Percentiles rank a stretch among this genome's conserved stretches.
Evolutionary conservation across 495 filamentous ascomycete genomes (phyloP).

Genomic region (Wilcoxina mikolae): DNA sequence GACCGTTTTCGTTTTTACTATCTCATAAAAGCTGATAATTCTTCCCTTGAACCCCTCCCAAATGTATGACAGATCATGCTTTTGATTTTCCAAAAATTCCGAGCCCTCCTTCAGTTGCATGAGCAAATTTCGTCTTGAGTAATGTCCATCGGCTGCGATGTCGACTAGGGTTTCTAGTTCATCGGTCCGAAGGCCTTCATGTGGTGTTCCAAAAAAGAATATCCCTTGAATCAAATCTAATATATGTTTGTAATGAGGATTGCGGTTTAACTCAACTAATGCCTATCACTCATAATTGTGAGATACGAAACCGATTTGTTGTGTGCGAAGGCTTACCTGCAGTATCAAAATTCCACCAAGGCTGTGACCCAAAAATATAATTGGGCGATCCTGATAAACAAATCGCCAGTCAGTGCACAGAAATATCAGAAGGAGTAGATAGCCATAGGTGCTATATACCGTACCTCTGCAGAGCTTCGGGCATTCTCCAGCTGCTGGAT

Average conservation of each 20-base stretch:
- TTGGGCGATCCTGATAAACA: constrained; percentile 17
- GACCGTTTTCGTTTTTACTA: constrained; percentile 12
- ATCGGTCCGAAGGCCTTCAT: constrained; percentile 13
- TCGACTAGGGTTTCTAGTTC: constrained; percentile 13
- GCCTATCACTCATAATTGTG: not conserved
- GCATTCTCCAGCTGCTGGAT: constrained; percentile 20
- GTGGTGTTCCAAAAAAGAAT: constrained; percentile 25
- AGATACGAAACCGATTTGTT: not conserved
- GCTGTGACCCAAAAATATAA: constrained; percentile 31
- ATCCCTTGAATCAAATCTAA: constrained; percentile 13
- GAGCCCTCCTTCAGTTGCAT: constrained; percentile 5
- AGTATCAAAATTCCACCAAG: constrained; percentile 29
- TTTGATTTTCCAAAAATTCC: constrained; percentile 7
- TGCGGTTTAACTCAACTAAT: constrained; percentile 2
- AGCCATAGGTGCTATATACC: too few species aligned
- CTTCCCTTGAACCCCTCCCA: constrained; percentile 4
- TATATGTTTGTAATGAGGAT: constrained; percentile 2
- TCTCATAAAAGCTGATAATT: constrained; percentile 23
- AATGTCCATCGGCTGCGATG: not conserved
- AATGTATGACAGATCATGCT: constrained; percentile 1
- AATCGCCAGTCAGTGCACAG: not conserved
- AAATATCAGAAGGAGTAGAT: not conserved
- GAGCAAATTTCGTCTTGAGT: not conserved
- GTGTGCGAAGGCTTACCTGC: constrained; percentile 8
- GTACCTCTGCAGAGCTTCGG: constrained; percentile 15